Base-by-base conservation (phyloP, 805 yeast genomes). In the Starmerella sirachaensis region DNA sequence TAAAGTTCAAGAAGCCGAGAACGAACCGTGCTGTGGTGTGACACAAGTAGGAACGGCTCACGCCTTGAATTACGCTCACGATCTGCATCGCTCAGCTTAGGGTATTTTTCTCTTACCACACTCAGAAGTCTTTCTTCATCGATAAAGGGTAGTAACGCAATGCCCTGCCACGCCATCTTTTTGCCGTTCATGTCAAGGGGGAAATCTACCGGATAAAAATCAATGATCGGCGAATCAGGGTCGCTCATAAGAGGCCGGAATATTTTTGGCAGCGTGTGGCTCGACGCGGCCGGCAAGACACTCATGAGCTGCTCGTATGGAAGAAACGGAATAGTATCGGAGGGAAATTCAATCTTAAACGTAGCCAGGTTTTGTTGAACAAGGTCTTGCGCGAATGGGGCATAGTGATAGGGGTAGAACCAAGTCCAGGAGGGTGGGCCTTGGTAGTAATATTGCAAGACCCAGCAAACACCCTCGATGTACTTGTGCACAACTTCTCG, bases 401-500 rank as follows among this genome's bases (percentile, higher is more conserved):
- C 97, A 62, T 91, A 93, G 55, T 91, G 97, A 56, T 78, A 88
- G 0, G 97, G 98, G 52, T 78, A 91, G 58, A 74, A 91, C 98
- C 98, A 91, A 38, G 77, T 77, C 99, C 99, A 91, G 0, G 97
- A 88, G 0, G 94, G 94, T 61, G 97, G 88, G 2, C 96, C 97
- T 59, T 91, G 97, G 58, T 83, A 88, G 61, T 91, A 91, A 58
- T 91, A 91, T 37, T 83, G 61, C 46, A 91, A 65, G 1, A 78
- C 94, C 99, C 99, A 91, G n/a, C 94, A 75, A 4, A 91, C 80
- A 45, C 99, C 99, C 58, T 88, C 95, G 38, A 91, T 69, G 54
- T 91, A 91, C 33, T 75, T 70, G 38, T 65, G 63, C 0, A 77
- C 84, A 52, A 91, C 75, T 45, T 67, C 69, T 30, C 76, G 68